Percentiles rank a stretch among this genome's conserved stretches.
These are phyloP conservation scores for Suillus brevipes DNA, from an alignment of 768 basidiomycete species.

Conservation along the genomic window DNA sequence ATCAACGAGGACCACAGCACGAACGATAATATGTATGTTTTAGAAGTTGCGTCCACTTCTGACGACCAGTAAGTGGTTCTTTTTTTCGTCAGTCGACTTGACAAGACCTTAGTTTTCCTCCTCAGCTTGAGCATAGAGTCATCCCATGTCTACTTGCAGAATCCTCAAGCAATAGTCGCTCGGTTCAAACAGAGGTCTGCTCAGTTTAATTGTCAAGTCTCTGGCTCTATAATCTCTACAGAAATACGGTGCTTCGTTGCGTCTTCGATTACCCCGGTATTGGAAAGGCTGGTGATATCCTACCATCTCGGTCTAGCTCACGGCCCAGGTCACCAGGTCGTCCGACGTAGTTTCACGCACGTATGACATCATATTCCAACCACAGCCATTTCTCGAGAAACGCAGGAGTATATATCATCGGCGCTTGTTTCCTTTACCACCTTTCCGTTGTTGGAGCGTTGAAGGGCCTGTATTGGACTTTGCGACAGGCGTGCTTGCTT, in stretches of 20 bases:
- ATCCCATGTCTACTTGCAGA: constrained; percentile 30
- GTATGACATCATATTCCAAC: constrained; percentile 9
- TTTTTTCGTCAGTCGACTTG: not conserved
- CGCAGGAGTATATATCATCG: constrained; percentile 20
- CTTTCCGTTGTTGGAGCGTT: constrained; percentile 33
- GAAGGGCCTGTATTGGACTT: constrained; percentile 20
- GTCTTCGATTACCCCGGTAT: constrained; percentile 53
- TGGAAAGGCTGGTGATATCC: constrained; percentile 8
- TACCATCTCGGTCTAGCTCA: constrained; percentile 10
- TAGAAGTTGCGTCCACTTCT: constrained; percentile 57
- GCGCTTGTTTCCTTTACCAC: constrained; percentile 37
- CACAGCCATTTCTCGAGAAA: constrained; percentile 18
- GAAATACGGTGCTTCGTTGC: constrained; percentile 55
- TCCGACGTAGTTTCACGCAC: constrained; percentile 1
- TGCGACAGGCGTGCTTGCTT: constrained; percentile 11
- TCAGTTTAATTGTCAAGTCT: too few species aligned
- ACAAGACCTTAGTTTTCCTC: constrained; percentile 5
- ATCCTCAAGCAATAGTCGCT: constrained; percentile 51
- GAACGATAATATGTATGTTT: constrained; percentile 73
- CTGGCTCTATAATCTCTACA: constrained; percentile 23
- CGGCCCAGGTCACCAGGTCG: constrained; percentile 15
- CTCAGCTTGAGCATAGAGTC: constrained; percentile 23
- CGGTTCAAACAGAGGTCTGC: constrained; percentile 70
- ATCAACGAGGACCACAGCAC: constrained; percentile 46
- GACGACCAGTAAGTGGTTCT: constrained; percentile 43